Evolutionary conservation across 1,284 basidiomycete genomes (phyloP).

Genomic region (Marasmius tenuissimus): DNA sequence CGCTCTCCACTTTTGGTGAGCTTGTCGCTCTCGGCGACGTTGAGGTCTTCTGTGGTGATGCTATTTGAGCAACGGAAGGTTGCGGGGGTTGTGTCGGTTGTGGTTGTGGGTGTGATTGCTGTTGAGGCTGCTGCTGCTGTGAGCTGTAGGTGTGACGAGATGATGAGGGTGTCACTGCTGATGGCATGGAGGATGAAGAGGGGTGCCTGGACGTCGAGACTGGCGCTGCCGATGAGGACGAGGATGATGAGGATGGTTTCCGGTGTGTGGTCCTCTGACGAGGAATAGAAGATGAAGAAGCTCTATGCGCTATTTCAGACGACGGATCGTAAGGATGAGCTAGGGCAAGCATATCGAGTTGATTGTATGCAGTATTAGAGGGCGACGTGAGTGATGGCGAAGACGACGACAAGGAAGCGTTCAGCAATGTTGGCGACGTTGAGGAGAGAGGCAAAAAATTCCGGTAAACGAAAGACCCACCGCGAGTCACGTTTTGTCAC

Average conservation of each 20-base stretch:
- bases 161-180: slow-evolving; percentile 12
- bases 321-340: slow-evolving; percentile 33
- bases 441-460: not conserved
- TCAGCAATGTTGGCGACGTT: not conserved
- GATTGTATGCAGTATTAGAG: not conserved
- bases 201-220: slow-evolving; percentile 16
- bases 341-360: slow-evolving; percentile 37
- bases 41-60: not conserved
- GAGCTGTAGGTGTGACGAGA: slow-evolving; percentile 13
- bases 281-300: slow-evolving; percentile 8
- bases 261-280: slow-evolving; percentile 3
- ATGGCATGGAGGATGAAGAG: slow-evolving; percentile 14
- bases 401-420: not conserved
- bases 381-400: not conserved
- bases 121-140: not conserved
- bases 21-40: slow-evolving; percentile 3
- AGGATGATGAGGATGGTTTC: slow-evolving; percentile 18
- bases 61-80: not conserved
- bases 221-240: slow-evolving; percentile 17
- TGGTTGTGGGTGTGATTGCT: not conserved
- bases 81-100: not conserved
- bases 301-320: slow-evolving; percentile 19
- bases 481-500: not conserved
- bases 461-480: not conserved
- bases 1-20: not conserved